Conservation (phyloP, 352 stramenopile species). For the Globisporangium recalcitrans region DNA sequence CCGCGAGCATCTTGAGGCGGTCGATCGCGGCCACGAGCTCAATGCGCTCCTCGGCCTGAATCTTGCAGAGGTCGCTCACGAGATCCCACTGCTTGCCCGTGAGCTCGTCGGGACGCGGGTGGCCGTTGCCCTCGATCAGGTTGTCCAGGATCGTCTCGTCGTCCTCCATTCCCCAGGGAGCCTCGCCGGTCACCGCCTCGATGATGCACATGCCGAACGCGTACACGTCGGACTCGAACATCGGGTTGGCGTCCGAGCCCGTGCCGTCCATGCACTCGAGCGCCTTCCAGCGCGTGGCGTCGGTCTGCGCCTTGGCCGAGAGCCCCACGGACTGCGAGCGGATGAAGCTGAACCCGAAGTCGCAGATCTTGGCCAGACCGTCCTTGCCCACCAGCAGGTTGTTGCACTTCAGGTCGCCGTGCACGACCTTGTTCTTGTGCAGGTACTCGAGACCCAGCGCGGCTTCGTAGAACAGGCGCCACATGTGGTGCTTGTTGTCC, state of each 20-base stretch:
- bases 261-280: constrained; percentile 29
- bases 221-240: constrained; percentile 35
- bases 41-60: constrained; percentile 11
- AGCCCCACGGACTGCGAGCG: constrained; percentile 25
- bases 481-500: constrained; percentile 19
- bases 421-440: constrained; percentile 56
- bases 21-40: constrained; percentile 7
- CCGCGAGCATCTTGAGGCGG: constrained; percentile 10
- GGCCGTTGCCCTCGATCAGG: constrained; percentile 11
- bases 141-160: constrained; percentile 28
- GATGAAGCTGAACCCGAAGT: constrained; percentile 43
- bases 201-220: constrained; percentile 42
- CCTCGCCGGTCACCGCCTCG: constrained; percentile 30
- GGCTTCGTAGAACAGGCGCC: constrained; percentile 32
- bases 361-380: constrained; percentile 30
- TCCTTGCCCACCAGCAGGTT: constrained; percentile 75
- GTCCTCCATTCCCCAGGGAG: constrained; percentile 25
- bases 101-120: constrained; percentile 10
- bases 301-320: constrained; percentile 27
- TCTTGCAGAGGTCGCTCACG: constrained; percentile 9
- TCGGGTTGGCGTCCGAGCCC: constrained; percentile 11
- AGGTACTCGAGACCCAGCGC: constrained; percentile 51
- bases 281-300: constrained; percentile 35
- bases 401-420: constrained; percentile 85
- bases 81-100: constrained; percentile 17